Conservation (phyloP, 305 asterid species). For the Fraxinus angustifolia region DNA sequence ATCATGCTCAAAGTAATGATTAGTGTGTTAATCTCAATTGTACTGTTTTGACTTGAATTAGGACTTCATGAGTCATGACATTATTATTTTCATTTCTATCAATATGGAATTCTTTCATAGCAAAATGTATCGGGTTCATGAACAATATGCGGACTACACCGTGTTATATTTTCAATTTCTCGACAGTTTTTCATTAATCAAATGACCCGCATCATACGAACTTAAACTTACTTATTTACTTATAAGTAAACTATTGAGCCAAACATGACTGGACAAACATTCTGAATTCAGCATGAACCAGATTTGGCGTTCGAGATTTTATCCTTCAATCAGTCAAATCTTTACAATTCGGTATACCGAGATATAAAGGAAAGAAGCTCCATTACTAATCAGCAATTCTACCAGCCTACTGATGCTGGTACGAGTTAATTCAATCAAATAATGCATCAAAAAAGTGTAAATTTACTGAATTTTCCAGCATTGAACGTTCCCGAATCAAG, state of each 20-base stretch:
- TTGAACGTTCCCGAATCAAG: constrained; percentile 24
- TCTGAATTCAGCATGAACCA: not conserved
- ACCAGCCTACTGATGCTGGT: constrained; percentile 5
- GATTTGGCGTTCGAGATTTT: not conserved
- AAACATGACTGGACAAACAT: not conserved
- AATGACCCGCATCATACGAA: not conserved
- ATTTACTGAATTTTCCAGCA: constrained; percentile 15
- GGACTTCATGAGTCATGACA: not conserved
- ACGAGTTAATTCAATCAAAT: constrained; percentile 14
- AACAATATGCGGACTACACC: not conserved
- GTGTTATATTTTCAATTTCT: not conserved
- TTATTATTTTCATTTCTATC: not conserved
- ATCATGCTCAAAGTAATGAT: not conserved
- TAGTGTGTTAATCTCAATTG: not conserved
- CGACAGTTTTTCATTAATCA: not conserved
- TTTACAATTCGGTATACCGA: not conserved
- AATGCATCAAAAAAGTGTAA: not conserved
- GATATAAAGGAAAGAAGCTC: not conserved
- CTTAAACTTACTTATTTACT: not conserved
- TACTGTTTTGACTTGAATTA: not conserved
- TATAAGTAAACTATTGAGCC: not conserved
- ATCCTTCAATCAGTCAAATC: not conserved
- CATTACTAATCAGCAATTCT: not conserved
- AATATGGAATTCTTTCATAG: not conserved
- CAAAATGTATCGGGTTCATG: not conserved